Conservation (phyloP, 495 filamentous ascomycete species). For the Aspergillus egyptiacus region DNA sequence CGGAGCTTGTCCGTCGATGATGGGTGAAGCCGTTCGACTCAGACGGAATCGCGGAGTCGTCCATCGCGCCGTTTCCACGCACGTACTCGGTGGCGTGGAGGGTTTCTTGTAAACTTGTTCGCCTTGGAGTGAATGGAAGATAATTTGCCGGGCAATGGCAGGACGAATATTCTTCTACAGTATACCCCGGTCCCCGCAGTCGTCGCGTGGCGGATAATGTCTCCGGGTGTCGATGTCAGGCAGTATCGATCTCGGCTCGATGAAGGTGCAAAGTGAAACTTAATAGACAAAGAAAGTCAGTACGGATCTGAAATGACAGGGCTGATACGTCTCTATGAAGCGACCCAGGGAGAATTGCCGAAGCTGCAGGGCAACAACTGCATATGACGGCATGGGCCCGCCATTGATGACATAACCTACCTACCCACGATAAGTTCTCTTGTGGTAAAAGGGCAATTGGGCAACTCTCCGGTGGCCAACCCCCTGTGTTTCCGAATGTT, state of each 20-base stretch:
- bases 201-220: neutral
- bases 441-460: neutral
- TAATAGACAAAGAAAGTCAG: neutral
- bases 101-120: neutral
- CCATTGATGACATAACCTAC: conserved; percentile 9
- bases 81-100: neutral
- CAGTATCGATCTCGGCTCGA: neutral
- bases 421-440: neutral
- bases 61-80: neutral
- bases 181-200: neutral
- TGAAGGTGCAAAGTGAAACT: neutral
- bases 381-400: conserved; percentile 8
- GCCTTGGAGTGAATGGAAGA: neutral
- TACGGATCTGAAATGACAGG: neutral
- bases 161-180: neutral
- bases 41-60: conserved; percentile 30
- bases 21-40: conserved; percentile 10
- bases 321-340: neutral
- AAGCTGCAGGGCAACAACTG: neutral
- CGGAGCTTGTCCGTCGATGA: conserved; percentile 26
- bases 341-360: neutral
- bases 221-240: neutral
- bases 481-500: neutral
- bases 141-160: neutral
- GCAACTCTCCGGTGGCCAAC: conserved; percentile 4